Evolutionary conservation across 108 stramenopile genomes (phyloP), one percentile per base, ranked within the genome.

Genomic region (Nitzschia sp.): DNA sequence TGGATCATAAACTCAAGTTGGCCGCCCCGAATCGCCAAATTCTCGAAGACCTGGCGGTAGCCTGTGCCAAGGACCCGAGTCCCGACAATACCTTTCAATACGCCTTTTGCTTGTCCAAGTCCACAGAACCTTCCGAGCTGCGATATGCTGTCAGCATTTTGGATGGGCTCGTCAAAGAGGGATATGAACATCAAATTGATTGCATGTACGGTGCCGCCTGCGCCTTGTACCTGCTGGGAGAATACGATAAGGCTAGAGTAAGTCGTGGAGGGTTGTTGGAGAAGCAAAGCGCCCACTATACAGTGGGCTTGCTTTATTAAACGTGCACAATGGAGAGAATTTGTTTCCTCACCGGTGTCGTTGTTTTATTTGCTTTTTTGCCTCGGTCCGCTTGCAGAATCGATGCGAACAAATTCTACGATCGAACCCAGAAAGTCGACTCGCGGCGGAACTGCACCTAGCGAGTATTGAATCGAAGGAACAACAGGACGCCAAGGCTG

Each of bases 41-140:
- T 28, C 74, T 94, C 47, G 90, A 94, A 77, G 86, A 87, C 30
- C 67, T 94, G 4, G 88, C 93, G n/a, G 64, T 88, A 6, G 72
- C 60, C 13, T 89, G 83, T 67, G 85, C 89, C 46, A 75, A 74
- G 61, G 63, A 85, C 31, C 81, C 86, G n/a, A 75, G 46, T 33
- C 85, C 78, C 3, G 83, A 85, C 36, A 81, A 85, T 63, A 89
- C 90, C 15, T 94, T 94, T 75, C 89, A 94, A 72, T 94, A 91
- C 48, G 93, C 90, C 2, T 94, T 94, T 71, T 83, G 86, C 34
- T 66, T 94, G 4, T 86, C 81, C 71, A 91, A 91, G 66, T 86
- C 85, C 1, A 46, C 57, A 0, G 65, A 87, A 30, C 56, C 68
- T 23, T 66, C 76, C 3, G 93, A 94, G 64, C 67, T 94, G 18